phyloP scores from a whole-genome alignment of 2,329 filamentous ascomycete species.

The Myriangium duriaei region DNA sequence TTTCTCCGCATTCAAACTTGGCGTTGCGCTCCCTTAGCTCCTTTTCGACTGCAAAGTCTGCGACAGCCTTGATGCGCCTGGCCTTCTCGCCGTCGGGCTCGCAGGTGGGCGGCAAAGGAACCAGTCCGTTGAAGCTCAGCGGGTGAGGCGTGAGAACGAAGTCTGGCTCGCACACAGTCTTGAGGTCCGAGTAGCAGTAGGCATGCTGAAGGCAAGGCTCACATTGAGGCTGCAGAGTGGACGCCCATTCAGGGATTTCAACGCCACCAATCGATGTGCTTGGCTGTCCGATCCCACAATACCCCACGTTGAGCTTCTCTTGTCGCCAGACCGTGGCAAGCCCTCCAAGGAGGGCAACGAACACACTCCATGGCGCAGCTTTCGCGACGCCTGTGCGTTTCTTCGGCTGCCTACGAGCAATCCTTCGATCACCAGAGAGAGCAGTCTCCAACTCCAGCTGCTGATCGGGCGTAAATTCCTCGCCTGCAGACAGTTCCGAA shows the following conservation, averaged over 20 bases:
- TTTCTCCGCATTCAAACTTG: slow-evolving; percentile 78
- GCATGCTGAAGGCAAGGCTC: slow-evolving; percentile 86
- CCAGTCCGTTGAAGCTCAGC: slow-evolving; percentile 62
- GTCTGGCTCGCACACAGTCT: slow-evolving; percentile 70
- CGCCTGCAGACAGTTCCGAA: slow-evolving; percentile 50
- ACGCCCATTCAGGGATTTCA: slow-evolving; percentile 60
- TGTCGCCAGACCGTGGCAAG: slow-evolving; percentile 79
- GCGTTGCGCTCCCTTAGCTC: slow-evolving; percentile 75
- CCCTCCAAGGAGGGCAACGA: slow-evolving; percentile 56
- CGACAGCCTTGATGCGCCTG: slow-evolving; percentile 72
- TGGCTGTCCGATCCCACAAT: slow-evolving; percentile 68
- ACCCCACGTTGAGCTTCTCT: slow-evolving; percentile 92
- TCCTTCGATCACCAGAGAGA: slow-evolving; percentile 30
- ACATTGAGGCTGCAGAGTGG: slow-evolving; percentile 63
- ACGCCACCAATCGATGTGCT: slow-evolving; percentile 46
- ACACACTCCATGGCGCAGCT: slow-evolving; percentile 57
- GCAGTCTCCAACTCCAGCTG: slow-evolving; percentile 68
- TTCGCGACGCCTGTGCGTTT: slow-evolving; percentile 33
- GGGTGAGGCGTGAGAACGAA: slow-evolving; percentile 80
- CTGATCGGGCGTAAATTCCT: slow-evolving; percentile 90
- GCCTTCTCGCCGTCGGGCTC: slow-evolving; percentile 92
- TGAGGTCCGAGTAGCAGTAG: slow-evolving; percentile 68
- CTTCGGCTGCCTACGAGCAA: slow-evolving; percentile 7
- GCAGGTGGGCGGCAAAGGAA: slow-evolving; percentile 82
- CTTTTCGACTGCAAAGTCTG: slow-evolving; percentile 67